Percentiles rank a stretch among this genome's conserved stretches.
Conservation (phyloP, 208 protist genomes). For the Leishmania braziliensis region DNA sequence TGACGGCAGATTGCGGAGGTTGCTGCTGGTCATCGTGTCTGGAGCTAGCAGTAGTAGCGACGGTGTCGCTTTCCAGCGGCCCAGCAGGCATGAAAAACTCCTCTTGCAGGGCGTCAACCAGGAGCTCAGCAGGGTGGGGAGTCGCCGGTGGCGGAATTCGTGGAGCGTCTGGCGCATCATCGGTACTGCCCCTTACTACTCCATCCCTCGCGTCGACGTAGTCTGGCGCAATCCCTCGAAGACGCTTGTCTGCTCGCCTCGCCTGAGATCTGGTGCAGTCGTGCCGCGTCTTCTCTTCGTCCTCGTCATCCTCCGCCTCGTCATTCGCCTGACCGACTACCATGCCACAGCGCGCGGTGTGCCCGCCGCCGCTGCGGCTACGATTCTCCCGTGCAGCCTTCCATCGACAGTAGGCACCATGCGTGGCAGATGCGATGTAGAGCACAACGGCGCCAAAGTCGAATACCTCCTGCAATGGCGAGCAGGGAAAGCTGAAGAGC, state of each 20-base stretch:
- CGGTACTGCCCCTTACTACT: not conserved
- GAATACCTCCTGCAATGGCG: conserved; percentile 54
- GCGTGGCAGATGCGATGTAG: conserved; percentile 54
- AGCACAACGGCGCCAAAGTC: conserved; percentile 69
- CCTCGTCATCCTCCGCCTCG: not conserved
- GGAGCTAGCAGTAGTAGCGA: not conserved
- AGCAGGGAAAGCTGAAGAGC: conserved; percentile 62
- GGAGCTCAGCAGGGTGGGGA: conserved; percentile 8
- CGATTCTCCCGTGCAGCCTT: not conserved
- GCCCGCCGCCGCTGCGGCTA: not conserved
- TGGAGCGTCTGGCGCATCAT: not conserved
- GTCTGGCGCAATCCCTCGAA: not conserved
- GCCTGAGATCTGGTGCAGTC: not conserved
- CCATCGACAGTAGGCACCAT: conserved; percentile 30
- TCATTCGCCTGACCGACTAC: not conserved
- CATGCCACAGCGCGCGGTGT: not conserved
- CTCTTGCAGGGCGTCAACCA: conserved; percentile 6
- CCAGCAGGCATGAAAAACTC: conserved; percentile 25
- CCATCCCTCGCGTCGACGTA: not conserved
- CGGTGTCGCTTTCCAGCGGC: conserved; percentile 2
- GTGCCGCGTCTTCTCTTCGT: not conserved
- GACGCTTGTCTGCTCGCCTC: not conserved
- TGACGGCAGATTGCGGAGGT: not conserved
- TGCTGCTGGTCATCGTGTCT: not conserved
- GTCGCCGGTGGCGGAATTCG: not conserved